phyloP scores from a whole-genome alignment of 306 rosid species.

The Adenanthera pavonina region DNA sequence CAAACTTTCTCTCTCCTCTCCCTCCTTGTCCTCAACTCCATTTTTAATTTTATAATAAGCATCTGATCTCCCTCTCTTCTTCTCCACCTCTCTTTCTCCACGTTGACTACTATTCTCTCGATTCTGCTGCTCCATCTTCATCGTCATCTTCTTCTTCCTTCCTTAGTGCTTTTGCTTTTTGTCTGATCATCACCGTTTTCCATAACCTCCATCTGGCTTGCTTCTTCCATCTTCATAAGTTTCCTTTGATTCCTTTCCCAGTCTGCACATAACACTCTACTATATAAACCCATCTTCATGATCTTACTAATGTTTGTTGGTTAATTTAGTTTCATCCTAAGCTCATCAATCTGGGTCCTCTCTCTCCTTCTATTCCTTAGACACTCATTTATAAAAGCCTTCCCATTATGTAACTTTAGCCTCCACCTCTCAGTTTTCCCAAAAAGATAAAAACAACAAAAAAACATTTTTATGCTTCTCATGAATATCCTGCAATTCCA shows the following conservation, averaged over 20 bases:
- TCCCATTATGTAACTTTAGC: conserved; percentile 66
- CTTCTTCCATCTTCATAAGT: conserved; percentile 34
- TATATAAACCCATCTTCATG: background rate
- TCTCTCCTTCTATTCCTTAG: conserved; percentile 18
- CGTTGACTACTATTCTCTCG: conserved; percentile 28
- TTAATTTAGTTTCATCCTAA: background rate
- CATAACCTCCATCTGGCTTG: conserved; percentile 3
- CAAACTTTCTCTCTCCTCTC: background rate
- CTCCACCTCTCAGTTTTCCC: background rate
- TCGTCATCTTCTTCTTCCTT: conserved; percentile 9
- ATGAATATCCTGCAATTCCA: background rate
- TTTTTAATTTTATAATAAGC: conserved; percentile 7
- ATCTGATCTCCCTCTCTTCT: conserved; percentile 18
- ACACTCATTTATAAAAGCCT: conserved; percentile 6
- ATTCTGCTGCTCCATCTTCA: background rate
- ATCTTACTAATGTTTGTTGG: background rate
- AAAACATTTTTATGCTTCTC: background rate
- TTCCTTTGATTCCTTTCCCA: conserved; percentile 45
- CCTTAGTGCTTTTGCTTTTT: conserved; percentile 30
- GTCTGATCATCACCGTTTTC: conserved; percentile 24
- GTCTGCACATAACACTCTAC: background rate
- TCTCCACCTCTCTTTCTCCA: conserved; percentile 11
- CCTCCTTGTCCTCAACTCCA: background rate
- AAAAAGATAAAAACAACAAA: conserved; percentile 12
- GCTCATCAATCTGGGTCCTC: background rate